Evolutionary conservation across 1,139 yeast genomes (phyloP).

Genomic region (Nakaseomyces uthaithaninus): DNA sequence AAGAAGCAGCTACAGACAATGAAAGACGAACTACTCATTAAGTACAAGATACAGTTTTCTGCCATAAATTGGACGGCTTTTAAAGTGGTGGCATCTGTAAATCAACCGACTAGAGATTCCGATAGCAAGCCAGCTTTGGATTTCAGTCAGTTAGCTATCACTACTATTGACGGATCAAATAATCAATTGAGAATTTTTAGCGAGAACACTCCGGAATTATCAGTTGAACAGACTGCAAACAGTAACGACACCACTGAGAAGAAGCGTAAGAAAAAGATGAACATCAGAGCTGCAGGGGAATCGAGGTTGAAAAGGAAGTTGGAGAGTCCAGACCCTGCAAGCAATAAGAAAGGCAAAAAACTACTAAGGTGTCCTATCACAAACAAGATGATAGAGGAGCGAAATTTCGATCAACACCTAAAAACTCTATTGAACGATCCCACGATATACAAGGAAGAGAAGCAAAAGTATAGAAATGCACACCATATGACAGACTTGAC

Average conservation of each 20-base stretch:
- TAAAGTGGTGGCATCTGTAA: constrained; percentile 12
- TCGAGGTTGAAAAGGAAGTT: constrained; percentile 37
- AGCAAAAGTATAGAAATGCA: constrained; percentile 54
- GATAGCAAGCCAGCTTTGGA: constrained; percentile 10
- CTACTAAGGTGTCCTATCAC: constrained; percentile 66
- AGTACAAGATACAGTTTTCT: constrained; percentile 50
- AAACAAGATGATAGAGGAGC: constrained; percentile 59
- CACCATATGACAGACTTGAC: constrained; percentile 56
- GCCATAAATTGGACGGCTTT: constrained; percentile 87
- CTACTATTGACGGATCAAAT: constrained; percentile 2
- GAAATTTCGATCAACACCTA: constrained; percentile 65
- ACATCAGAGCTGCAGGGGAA: constrained; percentile 61
- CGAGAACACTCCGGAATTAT: constrained; percentile 6
- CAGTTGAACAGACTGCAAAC: constrained; percentile 10
- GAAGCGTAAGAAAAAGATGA: constrained; percentile 39
- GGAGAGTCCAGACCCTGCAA: constrained; percentile 11
- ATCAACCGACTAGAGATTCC: not conserved
- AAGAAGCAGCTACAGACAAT: constrained; percentile 32
- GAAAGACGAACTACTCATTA: constrained; percentile 32
- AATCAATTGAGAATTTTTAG: constrained; percentile 1
- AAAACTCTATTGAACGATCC: constrained; percentile 72
- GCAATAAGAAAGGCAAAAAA: constrained; percentile 22
- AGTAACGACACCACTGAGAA: constrained; percentile 13
- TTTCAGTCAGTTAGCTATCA: constrained; percentile 8
- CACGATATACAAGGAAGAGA: constrained; percentile 55